phyloP scores from a whole-genome alignment of 192 early-diverging fungal genomes.

The Cetraspora pellucida region DNA sequence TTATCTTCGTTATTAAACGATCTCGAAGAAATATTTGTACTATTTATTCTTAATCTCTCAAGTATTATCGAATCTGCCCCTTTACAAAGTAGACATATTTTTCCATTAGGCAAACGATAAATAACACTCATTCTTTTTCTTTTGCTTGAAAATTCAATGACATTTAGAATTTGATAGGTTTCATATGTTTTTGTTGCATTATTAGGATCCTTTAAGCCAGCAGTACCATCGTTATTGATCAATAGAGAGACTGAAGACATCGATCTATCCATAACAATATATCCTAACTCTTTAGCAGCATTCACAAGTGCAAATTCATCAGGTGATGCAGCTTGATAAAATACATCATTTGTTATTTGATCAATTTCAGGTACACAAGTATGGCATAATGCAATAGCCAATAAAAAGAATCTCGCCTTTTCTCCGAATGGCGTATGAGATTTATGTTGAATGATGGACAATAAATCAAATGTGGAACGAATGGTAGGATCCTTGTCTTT shows the following conservation, averaged over 20 bases:
- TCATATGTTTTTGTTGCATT: conserved; percentile 26
- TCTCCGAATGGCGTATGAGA: conserved; percentile 23
- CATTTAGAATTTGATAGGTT: conserved; percentile 64
- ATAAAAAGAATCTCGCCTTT: conserved; percentile 67
- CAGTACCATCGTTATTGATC: conserved; percentile 34
- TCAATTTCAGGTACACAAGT: conserved; percentile 76
- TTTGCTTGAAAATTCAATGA: conserved; percentile 84
- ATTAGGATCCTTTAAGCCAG: conserved; percentile 37
- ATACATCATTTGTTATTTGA: conserved; percentile 55
- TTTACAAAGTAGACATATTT: conserved; percentile 83
- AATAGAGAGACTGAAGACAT: conserved; percentile 52
- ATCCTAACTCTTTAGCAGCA: conserved; percentile 77
- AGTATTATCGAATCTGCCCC: conserved; percentile 90
- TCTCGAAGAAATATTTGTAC: not conserved
- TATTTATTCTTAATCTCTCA: conserved; percentile 51
- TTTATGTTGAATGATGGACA: conserved; percentile 27
- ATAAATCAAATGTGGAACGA: conserved; percentile 9
- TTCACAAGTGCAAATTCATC: conserved; percentile 84
- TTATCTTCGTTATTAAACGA: conserved; percentile 25
- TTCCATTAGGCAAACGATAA: conserved; percentile 69
- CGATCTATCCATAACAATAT: conserved; percentile 62
- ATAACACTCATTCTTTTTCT: conserved; percentile 91
- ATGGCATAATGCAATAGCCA: conserved; percentile 81
- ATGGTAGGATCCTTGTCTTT: not conserved
- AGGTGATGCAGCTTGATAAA: conserved; percentile 83